Base-by-base conservation (phyloP, 768 basidiomycete genomes). In the Collybia sp. region DNA sequence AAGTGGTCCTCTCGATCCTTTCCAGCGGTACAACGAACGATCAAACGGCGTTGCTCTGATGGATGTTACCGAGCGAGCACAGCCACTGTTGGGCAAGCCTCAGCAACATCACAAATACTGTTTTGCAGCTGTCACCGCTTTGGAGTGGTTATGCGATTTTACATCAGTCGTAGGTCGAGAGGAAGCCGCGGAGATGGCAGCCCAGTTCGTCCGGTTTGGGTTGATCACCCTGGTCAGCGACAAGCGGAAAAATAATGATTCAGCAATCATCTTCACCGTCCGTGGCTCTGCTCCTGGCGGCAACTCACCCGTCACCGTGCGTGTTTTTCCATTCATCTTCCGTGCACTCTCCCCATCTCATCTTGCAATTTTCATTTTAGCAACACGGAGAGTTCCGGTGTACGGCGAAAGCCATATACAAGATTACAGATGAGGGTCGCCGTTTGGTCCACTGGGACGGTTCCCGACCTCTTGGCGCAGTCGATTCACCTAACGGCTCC, bases 81-180 rank as follows among this genome's bases (percentile, higher is more conserved):
- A 77, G 34, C 78, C 79, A 2, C 62, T 79, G 1, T 53, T 73
- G 20, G 73, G 72, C 34, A 82, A 76, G 57, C 63, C 63, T 37
- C 63, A 73, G 44, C 63, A 72, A 1, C 53, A 67, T 6, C 80
- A 84, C 66, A 83, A 79, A 55, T 73, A 82, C 58, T 90, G 89
- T 56, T 97, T 99, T 61, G 71, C 83, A 20, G 93, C 96, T 17
- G 82, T 91, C 44, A 79, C 79, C 38, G 93, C 90, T 0, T 73
- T 97, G 45, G 94, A 98, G 66, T 99, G 96, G 96, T 80, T 99
- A 34, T 88, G 91, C 61, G 96, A 99, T 64, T 96, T 93, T 56
- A 93, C 96, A 0, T 96, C 94, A 1, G 91, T 94, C 30, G 91
- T 93, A 30, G 93, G 93, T 17, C 75, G 91, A 43, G 96, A 99